Conservation (phyloP, 129 eudicot species). For the Centrapalus pauciflorus region DNA sequence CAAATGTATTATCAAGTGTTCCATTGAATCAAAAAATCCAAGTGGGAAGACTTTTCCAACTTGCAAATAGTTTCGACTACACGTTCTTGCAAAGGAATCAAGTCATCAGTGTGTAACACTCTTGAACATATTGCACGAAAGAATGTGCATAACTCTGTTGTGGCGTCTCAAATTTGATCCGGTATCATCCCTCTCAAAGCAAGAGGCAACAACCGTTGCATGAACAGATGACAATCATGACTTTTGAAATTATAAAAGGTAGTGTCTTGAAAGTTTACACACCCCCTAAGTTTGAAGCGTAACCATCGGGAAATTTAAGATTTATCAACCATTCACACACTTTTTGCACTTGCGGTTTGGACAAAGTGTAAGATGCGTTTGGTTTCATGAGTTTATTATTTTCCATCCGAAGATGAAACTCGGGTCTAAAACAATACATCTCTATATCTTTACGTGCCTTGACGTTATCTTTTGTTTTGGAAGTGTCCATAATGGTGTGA, state of each 20-base stretch:
- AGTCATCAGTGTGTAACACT: background rate
- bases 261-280: background rate
- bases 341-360: background rate
- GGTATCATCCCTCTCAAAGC: conserved; percentile 12
- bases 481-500: conserved; percentile 9
- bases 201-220: background rate
- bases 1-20: too few species aligned
- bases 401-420: too few species aligned
- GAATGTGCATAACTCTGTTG: background rate
- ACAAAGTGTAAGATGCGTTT: conserved; percentile 10
- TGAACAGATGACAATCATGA: conserved; percentile 10
- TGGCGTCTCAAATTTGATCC: background rate
- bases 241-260: conserved; percentile 15
- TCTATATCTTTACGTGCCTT: conserved; percentile 4
- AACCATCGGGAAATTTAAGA: conserved; percentile 2
- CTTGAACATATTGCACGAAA: conserved; percentile 2
- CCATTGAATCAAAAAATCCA: conserved; percentile 1
- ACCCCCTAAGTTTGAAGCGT: conserved; percentile 8
- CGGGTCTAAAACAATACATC: background rate
- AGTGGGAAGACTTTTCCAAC: too few species aligned
- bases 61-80: background rate
- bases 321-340: conserved; percentile 15
- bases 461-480: conserved; percentile 4
- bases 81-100: background rate
- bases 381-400: background rate